Evolutionary conservation across 2,329 filamentous ascomycete species (phyloP).

Genomic region (Canariomyces notabilis): DNA sequence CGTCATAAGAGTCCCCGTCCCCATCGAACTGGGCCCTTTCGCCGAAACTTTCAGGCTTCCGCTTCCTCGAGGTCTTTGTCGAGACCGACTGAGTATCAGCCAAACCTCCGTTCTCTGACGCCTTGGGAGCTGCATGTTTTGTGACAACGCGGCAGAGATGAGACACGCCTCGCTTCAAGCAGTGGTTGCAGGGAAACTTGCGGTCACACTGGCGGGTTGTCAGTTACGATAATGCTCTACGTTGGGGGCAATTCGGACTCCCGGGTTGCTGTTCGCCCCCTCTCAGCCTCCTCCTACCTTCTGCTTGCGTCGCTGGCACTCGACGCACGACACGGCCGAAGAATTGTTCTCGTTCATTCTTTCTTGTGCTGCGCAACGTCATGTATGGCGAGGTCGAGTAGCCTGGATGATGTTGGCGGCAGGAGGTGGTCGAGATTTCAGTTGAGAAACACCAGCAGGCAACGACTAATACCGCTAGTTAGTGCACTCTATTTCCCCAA

Average conservation of each 20-base stretch:
- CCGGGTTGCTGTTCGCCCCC: no score
- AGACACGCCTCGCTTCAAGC: constrained; percentile 41
- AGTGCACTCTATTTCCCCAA: no score
- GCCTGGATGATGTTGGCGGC: not conserved
- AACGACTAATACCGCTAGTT: no score
- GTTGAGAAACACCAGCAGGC: no score
- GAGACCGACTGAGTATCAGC: constrained; percentile 16
- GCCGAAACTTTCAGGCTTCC: constrained; percentile 19
- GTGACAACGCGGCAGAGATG: constrained; percentile 42
- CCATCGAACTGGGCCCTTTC: constrained; percentile 5
- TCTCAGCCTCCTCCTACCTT: no score
- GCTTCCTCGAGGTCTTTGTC: constrained; percentile 24
- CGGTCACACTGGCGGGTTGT: constrained; percentile 38
- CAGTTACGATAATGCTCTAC: not conserved
- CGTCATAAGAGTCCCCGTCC: constrained; percentile 12
- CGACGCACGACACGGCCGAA: constrained; percentile 34
- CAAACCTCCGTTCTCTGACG: constrained; percentile 29
- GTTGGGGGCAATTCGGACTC: no score
- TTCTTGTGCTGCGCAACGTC: not conserved
- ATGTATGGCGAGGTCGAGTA: not conserved
- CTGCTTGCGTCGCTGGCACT: constrained; percentile 48
- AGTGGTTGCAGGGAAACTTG: constrained; percentile 48
- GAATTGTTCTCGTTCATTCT: constrained; percentile 8
- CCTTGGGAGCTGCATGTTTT: constrained; percentile 12
- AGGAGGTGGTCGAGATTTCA: no score